Base-by-base conservation (phyloP, 805 yeast genomes). In the Kregervanrija fluxuum region DNA sequence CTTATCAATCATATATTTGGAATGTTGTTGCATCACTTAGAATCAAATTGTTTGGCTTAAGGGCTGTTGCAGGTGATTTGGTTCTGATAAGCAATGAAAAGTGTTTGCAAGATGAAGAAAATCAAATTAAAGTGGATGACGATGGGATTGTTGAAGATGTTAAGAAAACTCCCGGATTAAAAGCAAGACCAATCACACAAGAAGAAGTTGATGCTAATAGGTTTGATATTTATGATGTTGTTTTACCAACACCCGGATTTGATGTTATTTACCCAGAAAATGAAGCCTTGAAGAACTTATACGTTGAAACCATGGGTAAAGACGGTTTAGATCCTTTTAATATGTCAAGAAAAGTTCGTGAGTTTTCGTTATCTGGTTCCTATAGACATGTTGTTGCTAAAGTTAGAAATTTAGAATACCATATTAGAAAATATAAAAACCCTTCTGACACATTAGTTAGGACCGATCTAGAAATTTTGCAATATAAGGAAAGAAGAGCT, bases 1-100 rank as follows among this genome's bases (percentile, higher is more conserved):
- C 99, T 3, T 95, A 95, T 62, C 99, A 93, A 66, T 87, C 96
- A 51, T 93, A 82, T 58, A 77, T 93, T 30, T 95, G 99, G 99
- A 95, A 95, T 59, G 61, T 73, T 42, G 95, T 82, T 33, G 91
- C 89, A 1, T 82, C 95, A 42, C 76, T 75, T 52, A 74, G 99
- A 58, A 70, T 88, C 37, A 77, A 77, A 54, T 59, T 80, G 45
- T 83, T 74, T 63, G 97, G 97, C 2, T 59, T 76, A 49, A 61
- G 72, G 28, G 77, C 85, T 33, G 83, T 85, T 46, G 83, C 69
- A 33, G 98, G 98, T 28, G 98, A 90, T 62, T 69, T 90, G 53
- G 88, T 90, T 4, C 48, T 73, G 42, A 57, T 78, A 11, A 72
- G 67, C 15, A 68, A 58, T n/a, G 51, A 43, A 8, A 49, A 41